Base-by-base conservation (phyloP, 2,329 filamentous ascomycete species). In the Byssochlamys sp. region DNA sequence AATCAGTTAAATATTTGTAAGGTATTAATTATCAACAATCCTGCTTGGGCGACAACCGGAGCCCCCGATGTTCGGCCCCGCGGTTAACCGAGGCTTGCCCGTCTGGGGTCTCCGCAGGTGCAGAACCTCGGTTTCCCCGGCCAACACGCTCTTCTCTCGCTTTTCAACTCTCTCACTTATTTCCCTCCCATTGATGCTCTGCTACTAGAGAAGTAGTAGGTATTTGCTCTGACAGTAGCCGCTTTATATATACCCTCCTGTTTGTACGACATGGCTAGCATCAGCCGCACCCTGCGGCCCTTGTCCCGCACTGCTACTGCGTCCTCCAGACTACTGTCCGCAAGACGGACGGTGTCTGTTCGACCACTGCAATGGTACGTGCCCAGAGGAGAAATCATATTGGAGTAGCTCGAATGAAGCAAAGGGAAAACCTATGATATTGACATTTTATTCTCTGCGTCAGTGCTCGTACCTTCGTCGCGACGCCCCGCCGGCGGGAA, bases 401-500 rank as follows among this genome's bases (percentile, higher is more conserved):
- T 14, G 7, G n/a, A 45, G 7, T 7, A 24, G 55, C 19, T 50
- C 11, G 3, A 14, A 11, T 55, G n/a, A 39, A 28, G 48, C 29
- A 28, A 27, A 31, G 28, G 48, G 29, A 28, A 19, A 25, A 24
- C 11, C 39, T 53, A 12, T 19, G 33, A 28, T 28, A 53, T 59
- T 24, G 28, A 45, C 9, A 24, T n/a, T 55, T 6, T n/a, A 45
- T 52, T 29, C n/a, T 28, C 28, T 52, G 29, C 52, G 58, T 39
- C 55, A 79, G 75, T 62, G 65, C 70, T 11, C 82, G 84, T 63
- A 68, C 79, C 24, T 80, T 90, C 58, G 87, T 85, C 39, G 81
- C 81, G 53, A 88, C 86, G 0, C 63, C 80, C 51, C 71, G 76
- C 60, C 80, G 80, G 64, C 81, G 78, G 64, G 78, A 79, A 63